These are phyloP conservation scores for Taiozyma onychis DNA, from an alignment of 1,139 yeast species.

Conservation along the genomic window DNA sequence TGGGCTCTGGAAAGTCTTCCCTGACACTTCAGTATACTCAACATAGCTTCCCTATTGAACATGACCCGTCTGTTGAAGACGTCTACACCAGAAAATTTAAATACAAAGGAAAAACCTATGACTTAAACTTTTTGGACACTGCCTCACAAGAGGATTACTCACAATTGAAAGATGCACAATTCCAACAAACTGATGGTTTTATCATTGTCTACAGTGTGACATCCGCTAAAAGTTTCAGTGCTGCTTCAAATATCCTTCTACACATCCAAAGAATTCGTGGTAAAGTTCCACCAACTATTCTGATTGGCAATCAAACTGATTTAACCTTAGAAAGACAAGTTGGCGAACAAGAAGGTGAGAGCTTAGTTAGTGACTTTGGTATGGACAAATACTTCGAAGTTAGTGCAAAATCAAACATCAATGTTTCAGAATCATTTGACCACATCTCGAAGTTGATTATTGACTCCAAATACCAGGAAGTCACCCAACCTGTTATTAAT, in stretches of 20 bases:
- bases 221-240: slow-evolving; percentile 9
- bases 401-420: slow-evolving; percentile 60
- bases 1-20: slow-evolving; percentile 80
- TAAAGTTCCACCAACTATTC: slow-evolving; percentile 63
- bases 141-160: slow-evolving; percentile 86
- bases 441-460: slow-evolving; percentile 5
- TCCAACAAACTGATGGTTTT: slow-evolving; percentile 80
- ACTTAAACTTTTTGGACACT: slow-evolving; percentile 73
- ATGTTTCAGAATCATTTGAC: slow-evolving; percentile 50
- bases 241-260: slow-evolving; percentile 10
- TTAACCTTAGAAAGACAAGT: slow-evolving; percentile 46
- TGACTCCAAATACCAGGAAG: background rate
- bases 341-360: slow-evolving; percentile 49
- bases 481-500: background rate
- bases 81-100: slow-evolving; percentile 62
- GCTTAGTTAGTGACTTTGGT: slow-evolving; percentile 48
- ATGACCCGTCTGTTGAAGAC: slow-evolving; percentile 81
- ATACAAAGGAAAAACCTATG: slow-evolving; percentile 59
- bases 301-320: slow-evolving; percentile 76
- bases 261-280: slow-evolving; percentile 15
- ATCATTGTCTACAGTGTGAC: slow-evolving; percentile 44
- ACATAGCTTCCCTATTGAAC: slow-evolving; percentile 71
- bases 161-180: slow-evolving; percentile 69
- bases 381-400: slow-evolving; percentile 50
- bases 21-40: slow-evolving; percentile 78